Percentiles rank a stretch among this genome's conserved stretches.
Conservation (phyloP, 768 basidiomycete species). For the Phylloporus sp. region DNA sequence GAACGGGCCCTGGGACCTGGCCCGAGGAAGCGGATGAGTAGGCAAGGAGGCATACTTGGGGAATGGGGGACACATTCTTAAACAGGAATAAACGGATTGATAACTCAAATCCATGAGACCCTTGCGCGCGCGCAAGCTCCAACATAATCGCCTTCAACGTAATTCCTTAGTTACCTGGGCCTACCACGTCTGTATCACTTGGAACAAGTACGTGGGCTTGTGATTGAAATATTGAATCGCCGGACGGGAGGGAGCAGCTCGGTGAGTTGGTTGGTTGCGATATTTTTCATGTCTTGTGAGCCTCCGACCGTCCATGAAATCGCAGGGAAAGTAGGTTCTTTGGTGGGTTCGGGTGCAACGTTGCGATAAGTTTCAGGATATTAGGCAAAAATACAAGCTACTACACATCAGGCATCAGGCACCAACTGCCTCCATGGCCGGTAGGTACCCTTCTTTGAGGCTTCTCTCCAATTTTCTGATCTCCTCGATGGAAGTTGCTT, state of each 20-base stretch:
- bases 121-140: background rate
- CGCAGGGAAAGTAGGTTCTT: too few species aligned
- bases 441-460: conserved; percentile 79
- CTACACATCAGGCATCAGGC: conserved; percentile 62
- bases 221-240: too few species aligned
- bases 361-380: conserved; percentile 10
- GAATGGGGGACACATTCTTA: conserved; percentile 57
- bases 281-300: too few species aligned
- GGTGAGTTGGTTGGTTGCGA: too few species aligned
- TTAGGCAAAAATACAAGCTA: conserved; percentile 32
- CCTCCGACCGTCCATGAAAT: too few species aligned
- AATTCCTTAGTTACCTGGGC: background rate
- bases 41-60: conserved; percentile 39
- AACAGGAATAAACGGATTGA: background rate
- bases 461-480: conserved; percentile 78
- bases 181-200: background rate
- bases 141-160: background rate
- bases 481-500: conserved; percentile 88
- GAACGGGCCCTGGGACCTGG: conserved; percentile 41
- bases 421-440: conserved; percentile 70
- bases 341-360: background rate
- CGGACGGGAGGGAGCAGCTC: too few species aligned
- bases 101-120: background rate
- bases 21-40: conserved; percentile 48
- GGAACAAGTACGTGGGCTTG: background rate